Evolutionary conservation across 2,329 filamentous ascomycete genomes (phyloP), one percentile per base, ranked within the genome.

Genomic region (Corniculantispora saksenae): DNA sequence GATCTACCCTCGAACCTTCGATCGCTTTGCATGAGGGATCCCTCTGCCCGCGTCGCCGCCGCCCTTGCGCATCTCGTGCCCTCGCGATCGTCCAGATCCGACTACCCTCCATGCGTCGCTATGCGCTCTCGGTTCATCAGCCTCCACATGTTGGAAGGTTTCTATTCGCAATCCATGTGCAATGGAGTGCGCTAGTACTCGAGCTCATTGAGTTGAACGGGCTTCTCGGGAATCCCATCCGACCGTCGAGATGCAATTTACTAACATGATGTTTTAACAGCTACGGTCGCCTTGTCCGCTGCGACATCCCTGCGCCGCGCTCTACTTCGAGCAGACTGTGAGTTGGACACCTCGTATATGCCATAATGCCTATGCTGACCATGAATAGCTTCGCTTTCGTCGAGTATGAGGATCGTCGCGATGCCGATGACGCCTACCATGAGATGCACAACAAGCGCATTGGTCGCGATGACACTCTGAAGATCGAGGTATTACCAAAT

Each of bases 371-470:
- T 27, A 21, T 45, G 8, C 43, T 66, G 27, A 66, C 43, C 2
- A 29, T 43, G 13, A 5, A 43, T 50, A 89, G 95, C 71, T 99
- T 99, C 79, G 95, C 95, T 45, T 99, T 99, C 78, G 95, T 99
- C 70, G 95, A 99, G 82, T 99, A 99, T 80, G 95, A 99, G 83
- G 96, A 94, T 79, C 92, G 94, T 73, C 94, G 95, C 72, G 95
- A 99, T 84, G 94, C 95, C 69, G 95, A 99, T 79, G 95, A 99
- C 82, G 95, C 95, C 56, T 99, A 99, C 78, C 93, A 99, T 79
- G 95, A 99, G 83, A 99, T 99, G 95, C 95, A 99, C 78, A 98
- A 98, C 84, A 97, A 97, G 88, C 93, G 94, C 71, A 93, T 99
- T 72, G 94, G 93, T 56, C 91, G 94, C 68, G 95, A 99, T 76